phyloP scores from a whole-genome alignment of 202 grass and related monocot species.

The Musa balbisiana region DNA sequence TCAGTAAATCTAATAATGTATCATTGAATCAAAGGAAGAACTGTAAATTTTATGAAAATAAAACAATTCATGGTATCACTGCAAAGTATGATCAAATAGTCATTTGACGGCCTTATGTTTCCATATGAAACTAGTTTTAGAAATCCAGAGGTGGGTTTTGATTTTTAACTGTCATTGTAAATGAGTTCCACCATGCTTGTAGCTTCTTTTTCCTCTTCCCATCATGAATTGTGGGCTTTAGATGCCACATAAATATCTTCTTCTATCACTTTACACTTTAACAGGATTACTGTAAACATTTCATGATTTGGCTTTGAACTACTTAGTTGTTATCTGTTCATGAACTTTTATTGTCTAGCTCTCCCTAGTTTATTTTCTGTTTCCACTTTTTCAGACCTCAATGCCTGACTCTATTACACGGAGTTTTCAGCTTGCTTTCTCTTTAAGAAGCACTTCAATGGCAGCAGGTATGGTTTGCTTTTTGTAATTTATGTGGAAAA shows the following conservation, averaged over 20 bases:
- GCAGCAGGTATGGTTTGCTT: slow-evolving; percentile 39
- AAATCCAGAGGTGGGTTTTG: no score
- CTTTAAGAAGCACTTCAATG: slow-evolving; percentile 66
- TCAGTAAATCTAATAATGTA: no score
- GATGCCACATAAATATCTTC: not conserved
- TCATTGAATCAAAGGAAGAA: no score
- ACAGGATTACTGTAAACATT: no score
- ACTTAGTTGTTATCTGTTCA: slow-evolving; percentile 9
- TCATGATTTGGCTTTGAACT: not conserved
- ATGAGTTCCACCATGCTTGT: not conserved
- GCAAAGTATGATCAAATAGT: no score
- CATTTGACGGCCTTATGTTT: no score
- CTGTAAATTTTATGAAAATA: no score
- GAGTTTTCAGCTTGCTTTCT: slow-evolving; percentile 96
- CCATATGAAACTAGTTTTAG: no score
- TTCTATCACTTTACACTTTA: not conserved
- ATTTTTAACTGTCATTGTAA: no score
- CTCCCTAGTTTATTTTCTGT: slow-evolving; percentile 26
- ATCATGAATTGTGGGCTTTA: not conserved
- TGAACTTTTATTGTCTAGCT: not conserved
- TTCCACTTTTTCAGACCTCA: slow-evolving; percentile 65
- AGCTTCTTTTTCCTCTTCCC: not conserved
- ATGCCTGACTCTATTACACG: slow-evolving; percentile 76
- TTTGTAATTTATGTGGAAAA: slow-evolving; percentile 3
- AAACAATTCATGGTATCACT: no score